Percentiles rank a stretch among this genome's conserved stretches.
Conservation (phyloP, 2,329 filamentous ascomycete species). For the Trichoderma lentiforme region DNA sequence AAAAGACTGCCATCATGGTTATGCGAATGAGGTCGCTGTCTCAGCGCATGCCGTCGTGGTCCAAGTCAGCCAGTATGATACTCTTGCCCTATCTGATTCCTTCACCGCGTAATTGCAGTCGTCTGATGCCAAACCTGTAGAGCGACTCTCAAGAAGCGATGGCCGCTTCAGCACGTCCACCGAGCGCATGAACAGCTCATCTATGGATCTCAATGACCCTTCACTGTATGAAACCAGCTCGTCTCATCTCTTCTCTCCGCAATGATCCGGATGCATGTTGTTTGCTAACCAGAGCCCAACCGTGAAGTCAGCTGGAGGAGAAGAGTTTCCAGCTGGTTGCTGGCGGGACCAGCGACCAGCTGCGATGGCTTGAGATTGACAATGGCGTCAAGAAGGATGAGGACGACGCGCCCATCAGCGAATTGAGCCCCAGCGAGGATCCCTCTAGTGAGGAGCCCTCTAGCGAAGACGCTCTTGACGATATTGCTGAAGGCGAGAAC, state of each 20-base stretch:
- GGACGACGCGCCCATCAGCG: background rate
- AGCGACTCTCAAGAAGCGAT: conserved; percentile 12
- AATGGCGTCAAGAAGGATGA: background rate
- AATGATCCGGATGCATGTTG: background rate
- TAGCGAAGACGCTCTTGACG: background rate
- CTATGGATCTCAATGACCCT: conserved; percentile 2
- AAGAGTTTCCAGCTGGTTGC: conserved; percentile 10
- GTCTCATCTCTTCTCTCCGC: background rate
- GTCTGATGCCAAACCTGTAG: conserved; percentile 7
- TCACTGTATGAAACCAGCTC: background rate
- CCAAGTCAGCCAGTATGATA: conserved; percentile 11
- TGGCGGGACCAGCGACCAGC: conserved; percentile 14
- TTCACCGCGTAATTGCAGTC: conserved; percentile 1
- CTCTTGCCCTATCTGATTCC: background rate
- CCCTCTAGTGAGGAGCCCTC: background rate
- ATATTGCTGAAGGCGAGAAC: background rate
- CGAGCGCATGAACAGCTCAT: conserved; percentile 5
- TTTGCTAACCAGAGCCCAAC: background rate
- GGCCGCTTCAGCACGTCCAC: conserved; percentile 9
- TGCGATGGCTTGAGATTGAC: conserved; percentile 16
- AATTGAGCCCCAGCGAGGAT: background rate
- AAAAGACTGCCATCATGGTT: conserved; percentile 3
- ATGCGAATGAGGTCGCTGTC: conserved; percentile 15
- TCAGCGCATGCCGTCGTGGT: conserved; percentile 11
- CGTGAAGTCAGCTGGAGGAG: background rate